A percentile compares a stretch with the other conserved stretches of the same genome.
Evolutionary conservation across 805 yeast genomes (phyloP).

Genomic region (Kazachstania viticola): DNA sequence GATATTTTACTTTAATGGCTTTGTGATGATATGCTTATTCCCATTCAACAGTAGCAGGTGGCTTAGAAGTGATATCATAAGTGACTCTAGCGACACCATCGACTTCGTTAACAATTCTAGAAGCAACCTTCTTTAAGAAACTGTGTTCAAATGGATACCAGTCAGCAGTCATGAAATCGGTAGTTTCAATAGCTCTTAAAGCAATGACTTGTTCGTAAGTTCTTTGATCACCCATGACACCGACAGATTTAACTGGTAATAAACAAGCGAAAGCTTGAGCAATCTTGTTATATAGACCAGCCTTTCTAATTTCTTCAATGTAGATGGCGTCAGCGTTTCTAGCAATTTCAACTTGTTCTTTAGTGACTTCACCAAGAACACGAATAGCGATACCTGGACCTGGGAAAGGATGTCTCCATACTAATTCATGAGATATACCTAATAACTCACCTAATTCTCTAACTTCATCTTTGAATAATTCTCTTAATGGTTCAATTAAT

Average conservation of each 20-base stretch:
- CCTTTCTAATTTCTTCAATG: slow-evolving; percentile 89
- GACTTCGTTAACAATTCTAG: slow-evolving; percentile 96
- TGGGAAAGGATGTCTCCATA: slow-evolving; percentile 99
- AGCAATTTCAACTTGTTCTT: slow-evolving; percentile 87
- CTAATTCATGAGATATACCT: slow-evolving; percentile 93
- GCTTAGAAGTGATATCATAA: slow-evolving; percentile 96
- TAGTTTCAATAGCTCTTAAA: slow-evolving; percentile 93
- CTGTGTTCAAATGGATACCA: slow-evolving; percentile 91
- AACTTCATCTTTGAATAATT: slow-evolving; percentile 97
- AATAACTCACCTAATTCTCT: slow-evolving; percentile 89
- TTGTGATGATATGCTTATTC: no score
- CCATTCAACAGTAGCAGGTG: slow-evolving; percentile 99
- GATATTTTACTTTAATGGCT: no score
- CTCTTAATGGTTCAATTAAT: slow-evolving; percentile 96
- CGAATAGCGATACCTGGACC: slow-evolving; percentile 99
- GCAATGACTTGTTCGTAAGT: slow-evolving; percentile 99
- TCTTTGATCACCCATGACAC: slow-evolving; percentile 99
- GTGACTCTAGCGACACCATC: slow-evolving; percentile 98
- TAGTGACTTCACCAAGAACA: slow-evolving; percentile 93
- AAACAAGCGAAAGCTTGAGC: slow-evolving; percentile 97
- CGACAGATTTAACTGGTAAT: slow-evolving; percentile 95
- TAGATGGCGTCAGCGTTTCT: slow-evolving; percentile 94
- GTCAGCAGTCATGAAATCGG: slow-evolving; percentile 99
- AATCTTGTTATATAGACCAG: slow-evolving; percentile 84
- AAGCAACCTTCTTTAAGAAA: slow-evolving; percentile 85